Conservation (phyloP, 169 alveolate genomes). For the Plasmodium fragile region DNA sequence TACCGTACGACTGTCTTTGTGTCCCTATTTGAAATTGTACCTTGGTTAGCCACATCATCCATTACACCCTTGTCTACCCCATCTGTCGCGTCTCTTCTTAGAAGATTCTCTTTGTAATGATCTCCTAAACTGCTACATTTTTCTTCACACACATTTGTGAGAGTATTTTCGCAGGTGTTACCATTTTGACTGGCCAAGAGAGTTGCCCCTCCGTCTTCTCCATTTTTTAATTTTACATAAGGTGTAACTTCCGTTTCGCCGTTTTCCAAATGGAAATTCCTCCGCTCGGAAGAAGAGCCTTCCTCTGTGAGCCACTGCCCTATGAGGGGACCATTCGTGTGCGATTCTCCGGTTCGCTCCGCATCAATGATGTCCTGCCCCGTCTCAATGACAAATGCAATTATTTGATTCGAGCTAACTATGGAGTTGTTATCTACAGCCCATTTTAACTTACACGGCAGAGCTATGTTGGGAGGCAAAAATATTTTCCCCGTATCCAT, state of each 20-base stretch:
- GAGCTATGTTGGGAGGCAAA: slow-evolving; percentile 22
- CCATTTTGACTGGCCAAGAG: background rate
- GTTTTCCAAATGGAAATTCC: background rate
- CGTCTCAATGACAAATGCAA: slow-evolving; percentile 53
- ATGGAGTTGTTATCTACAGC: slow-evolving; percentile 57
- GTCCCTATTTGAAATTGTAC: background rate
- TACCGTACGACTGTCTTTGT: background rate
- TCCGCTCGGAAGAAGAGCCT: background rate
- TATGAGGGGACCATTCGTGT: background rate
- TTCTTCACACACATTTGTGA: background rate
- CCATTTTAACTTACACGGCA: slow-evolving; percentile 76
- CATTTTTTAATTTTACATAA: background rate
- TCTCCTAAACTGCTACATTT: background rate
- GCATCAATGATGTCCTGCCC: background rate
- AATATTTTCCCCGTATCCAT: slow-evolving; percentile 55
- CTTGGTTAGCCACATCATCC: background rate
- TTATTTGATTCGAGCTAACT: slow-evolving; percentile 61
- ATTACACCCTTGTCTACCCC: background rate
- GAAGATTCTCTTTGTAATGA: background rate
- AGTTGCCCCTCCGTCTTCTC: background rate
- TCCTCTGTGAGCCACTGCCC: background rate
- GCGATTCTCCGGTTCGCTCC: background rate
- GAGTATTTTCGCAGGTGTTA: background rate
- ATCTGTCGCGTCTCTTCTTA: background rate
- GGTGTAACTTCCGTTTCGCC: background rate